Evolutionary conservation across 1,139 yeast species (phyloP).

Genomic region (Hyphopichia buzzinii): DNA sequence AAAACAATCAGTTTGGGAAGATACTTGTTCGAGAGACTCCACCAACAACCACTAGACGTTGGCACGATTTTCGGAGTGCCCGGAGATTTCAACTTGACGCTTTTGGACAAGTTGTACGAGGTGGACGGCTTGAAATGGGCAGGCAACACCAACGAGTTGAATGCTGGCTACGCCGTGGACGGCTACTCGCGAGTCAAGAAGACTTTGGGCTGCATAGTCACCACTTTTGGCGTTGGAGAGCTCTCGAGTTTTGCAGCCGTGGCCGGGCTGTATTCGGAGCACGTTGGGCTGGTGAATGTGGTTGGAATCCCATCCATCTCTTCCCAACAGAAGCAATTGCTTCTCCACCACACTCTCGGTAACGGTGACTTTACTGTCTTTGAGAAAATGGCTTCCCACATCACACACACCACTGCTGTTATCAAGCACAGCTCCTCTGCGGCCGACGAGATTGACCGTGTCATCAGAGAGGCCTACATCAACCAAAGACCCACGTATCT

Average conservation of each 20-base stretch:
- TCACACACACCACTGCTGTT: slow-evolving; percentile 31
- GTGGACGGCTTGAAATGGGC: slow-evolving; percentile 64
- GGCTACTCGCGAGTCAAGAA: slow-evolving; percentile 63
- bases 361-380: slow-evolving; percentile 83
- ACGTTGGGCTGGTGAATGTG: slow-evolving; percentile 53
- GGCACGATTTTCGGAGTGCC: slow-evolving; percentile 76
- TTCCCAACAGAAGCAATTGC: slow-evolving; percentile 59
- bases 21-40: slow-evolving; percentile 61
- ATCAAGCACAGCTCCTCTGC: slow-evolving; percentile 29
- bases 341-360: slow-evolving; percentile 67
- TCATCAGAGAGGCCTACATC: slow-evolving; percentile 34
- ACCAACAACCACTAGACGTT: slow-evolving; percentile 50
- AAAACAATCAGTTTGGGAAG: slow-evolving; percentile 51
- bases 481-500: slow-evolving; percentile 39
- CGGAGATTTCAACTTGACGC: slow-evolving; percentile 71
- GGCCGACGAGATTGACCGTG: slow-evolving; percentile 33
- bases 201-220: slow-evolving; percentile 55
- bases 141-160: slow-evolving; percentile 70
- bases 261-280: slow-evolving; percentile 61
- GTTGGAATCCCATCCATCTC: slow-evolving; percentile 60
- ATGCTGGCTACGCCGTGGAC: slow-evolving; percentile 71
- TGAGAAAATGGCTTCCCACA: slow-evolving; percentile 54
- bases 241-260: slow-evolving; percentile 57
- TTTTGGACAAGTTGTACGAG: slow-evolving; percentile 63
- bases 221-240: slow-evolving; percentile 72